Evolutionary conservation across 228 moss, liverwort and hornwort species (phyloP).

Genomic region (Sphagnum fallax): DNA sequence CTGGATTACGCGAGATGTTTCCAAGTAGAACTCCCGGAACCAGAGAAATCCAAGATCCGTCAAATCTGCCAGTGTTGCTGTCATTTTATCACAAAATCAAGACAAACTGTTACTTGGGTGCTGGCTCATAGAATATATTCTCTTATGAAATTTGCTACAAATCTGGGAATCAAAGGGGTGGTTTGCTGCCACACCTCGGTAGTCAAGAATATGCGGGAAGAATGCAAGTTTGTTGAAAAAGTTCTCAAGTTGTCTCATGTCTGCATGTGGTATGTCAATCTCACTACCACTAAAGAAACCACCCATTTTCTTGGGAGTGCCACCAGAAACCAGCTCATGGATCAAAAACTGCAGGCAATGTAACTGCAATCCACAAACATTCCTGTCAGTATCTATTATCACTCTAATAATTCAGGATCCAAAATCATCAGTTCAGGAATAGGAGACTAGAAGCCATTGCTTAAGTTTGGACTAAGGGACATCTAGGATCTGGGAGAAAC

Average conservation of each 20-base stretch:
- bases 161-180: too few species aligned
- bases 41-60: slow-evolving; percentile 96
- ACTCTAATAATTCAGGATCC: background rate
- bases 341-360: slow-evolving; percentile 98
- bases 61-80: slow-evolving; percentile 88
- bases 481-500: too few species aligned
- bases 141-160: too few species aligned
- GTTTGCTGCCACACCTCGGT: slow-evolving; percentile 56
- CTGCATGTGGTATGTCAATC: slow-evolving; percentile 72
- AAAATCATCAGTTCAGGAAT: background rate
- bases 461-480: too few species aligned
- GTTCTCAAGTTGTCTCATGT: slow-evolving; percentile 87
- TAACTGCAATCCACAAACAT: slow-evolving; percentile 46
- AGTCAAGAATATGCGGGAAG: slow-evolving; percentile 95
- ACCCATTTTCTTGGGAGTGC: slow-evolving; percentile 87
- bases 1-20: slow-evolving; percentile 98
- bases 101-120: too few species aligned
- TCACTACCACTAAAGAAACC: slow-evolving; percentile 95
- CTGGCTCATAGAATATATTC: too few species aligned
- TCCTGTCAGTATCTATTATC: background rate
- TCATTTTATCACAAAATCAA: background rate
- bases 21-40: slow-evolving; percentile 98
- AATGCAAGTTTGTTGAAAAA: slow-evolving; percentile 92
- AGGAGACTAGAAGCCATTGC: too few species aligned
- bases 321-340: slow-evolving; percentile 90